A percentile compares a stretch with the other conserved stretches of the same genome.
Evolutionary conservation across 352 stramenopile species (phyloP).

Genomic region (Labyrinthula sp.): DNA sequence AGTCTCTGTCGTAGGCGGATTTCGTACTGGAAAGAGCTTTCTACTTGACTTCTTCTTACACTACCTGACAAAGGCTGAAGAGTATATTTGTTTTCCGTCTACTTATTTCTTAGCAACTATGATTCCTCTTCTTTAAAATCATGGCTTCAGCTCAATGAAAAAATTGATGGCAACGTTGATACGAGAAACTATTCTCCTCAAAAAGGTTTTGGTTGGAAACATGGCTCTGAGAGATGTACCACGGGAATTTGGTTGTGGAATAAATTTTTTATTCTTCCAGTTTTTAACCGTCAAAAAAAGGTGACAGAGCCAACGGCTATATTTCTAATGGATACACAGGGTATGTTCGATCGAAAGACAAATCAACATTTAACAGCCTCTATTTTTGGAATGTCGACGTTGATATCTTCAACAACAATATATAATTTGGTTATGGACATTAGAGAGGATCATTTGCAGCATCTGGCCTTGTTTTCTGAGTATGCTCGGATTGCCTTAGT

Average conservation of each 20-base stretch:
- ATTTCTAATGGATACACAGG: slow-evolving; percentile 94
- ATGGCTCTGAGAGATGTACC: slow-evolving; percentile 81
- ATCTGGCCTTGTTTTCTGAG: slow-evolving; percentile 95
- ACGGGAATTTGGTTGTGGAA: slow-evolving; percentile 99
- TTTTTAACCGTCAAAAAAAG: slow-evolving; percentile 45
- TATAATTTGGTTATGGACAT: slow-evolving; percentile 99
- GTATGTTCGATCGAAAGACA: slow-evolving; percentile 97
- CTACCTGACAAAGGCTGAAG: too few relatives aligned
- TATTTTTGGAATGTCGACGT: slow-evolving; percentile 91
- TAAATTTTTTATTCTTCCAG: slow-evolving; percentile 67
- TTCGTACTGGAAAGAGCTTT: slow-evolving; percentile 95
- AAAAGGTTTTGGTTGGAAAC: slow-evolving; percentile 80
- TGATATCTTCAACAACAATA: slow-evolving; percentile 83
- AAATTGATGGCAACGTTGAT: too few relatives aligned
- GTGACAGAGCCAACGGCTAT: slow-evolving; percentile 67
- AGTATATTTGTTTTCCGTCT: too few relatives aligned
- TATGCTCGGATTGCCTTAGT: slow-evolving; percentile 38
- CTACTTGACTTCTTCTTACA: slow-evolving; percentile 87
- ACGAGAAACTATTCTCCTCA: too few relatives aligned
- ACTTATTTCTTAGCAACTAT: too few relatives aligned
- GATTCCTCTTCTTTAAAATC: too few relatives aligned
- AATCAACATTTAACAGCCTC: slow-evolving; percentile 88
- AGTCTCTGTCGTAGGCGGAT: slow-evolving; percentile 88
- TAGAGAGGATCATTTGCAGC: slow-evolving; percentile 96
- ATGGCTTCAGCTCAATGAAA: too few relatives aligned